Conservation (phyloP, 768 basidiomycete genomes). For the Russula lepida region DNA sequence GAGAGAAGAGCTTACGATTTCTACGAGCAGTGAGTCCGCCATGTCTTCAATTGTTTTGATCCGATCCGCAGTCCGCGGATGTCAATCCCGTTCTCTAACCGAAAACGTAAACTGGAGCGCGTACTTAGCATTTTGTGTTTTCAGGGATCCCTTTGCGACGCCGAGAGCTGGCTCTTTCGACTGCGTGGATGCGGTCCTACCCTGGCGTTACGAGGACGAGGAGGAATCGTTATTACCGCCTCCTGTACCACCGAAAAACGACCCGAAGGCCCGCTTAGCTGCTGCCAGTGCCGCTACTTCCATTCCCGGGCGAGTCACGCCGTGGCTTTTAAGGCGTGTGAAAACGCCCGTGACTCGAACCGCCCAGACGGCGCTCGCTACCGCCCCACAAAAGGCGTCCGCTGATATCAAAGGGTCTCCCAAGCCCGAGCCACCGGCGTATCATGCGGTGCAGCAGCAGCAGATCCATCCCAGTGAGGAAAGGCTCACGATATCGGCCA, state of each 20-base stretch:
- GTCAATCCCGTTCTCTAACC: not conserved
- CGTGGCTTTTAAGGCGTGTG: conserved; percentile 10
- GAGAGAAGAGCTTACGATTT: not conserved
- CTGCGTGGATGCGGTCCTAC: not conserved
- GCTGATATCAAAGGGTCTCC: not conserved
- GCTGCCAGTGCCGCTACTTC: not conserved
- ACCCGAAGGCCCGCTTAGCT: not conserved
- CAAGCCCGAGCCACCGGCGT: not conserved
- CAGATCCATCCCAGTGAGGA: not conserved
- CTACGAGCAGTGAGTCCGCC: not conserved
- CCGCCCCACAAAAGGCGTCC: not conserved
- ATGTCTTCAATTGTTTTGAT: not conserved
- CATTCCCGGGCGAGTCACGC: conserved; percentile 8
- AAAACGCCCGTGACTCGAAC: not conserved
- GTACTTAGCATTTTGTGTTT: too few relatives aligned
- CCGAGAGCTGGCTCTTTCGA: conserved; percentile 10
- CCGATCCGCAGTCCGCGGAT: not conserved
- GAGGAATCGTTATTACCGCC: not conserved
- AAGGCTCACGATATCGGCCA: not conserved
- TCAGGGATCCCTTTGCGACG: conserved; percentile 1
- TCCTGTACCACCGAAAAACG: conserved; percentile 2
- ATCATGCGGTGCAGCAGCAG: not conserved
- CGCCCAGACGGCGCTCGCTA: not conserved
- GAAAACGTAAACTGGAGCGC: not conserved
- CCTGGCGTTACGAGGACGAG: not conserved